Evolutionary conservation across 331 rosid genomes (phyloP).

Genomic region (Pyracantha coccinea): DNA sequence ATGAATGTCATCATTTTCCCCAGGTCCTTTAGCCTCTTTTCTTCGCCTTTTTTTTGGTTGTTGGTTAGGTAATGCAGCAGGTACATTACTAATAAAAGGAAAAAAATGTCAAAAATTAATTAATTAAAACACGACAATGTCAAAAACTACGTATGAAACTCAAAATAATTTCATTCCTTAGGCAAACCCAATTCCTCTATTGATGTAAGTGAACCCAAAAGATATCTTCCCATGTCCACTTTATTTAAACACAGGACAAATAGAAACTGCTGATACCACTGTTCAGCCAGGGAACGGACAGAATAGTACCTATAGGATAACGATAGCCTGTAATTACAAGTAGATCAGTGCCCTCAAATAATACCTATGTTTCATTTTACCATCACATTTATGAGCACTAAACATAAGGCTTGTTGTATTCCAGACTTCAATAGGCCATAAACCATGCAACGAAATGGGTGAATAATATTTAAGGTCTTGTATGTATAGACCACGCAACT

Average conservation of each 20-base stretch:
- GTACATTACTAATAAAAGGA: constrained; percentile 33
- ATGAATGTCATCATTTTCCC: constrained; percentile 42
- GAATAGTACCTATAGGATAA: background rate
- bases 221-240: background rate
- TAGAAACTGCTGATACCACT: background rate
- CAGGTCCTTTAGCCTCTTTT: constrained; percentile 68
- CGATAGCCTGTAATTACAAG: background rate
- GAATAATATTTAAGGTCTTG: background rate
- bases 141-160: background rate
- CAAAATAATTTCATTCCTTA: background rate
- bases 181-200: background rate
- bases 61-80: constrained; percentile 63
- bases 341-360: background rate
- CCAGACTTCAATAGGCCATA: background rate
- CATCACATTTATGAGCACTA: background rate
- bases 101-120: constrained; percentile 5
- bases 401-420: background rate
- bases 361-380: background rate
- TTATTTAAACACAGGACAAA: background rate
- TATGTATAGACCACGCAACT: background rate
- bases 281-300: background rate
- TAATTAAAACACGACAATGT: background rate
- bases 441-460: too few species aligned
- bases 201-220: background rate
- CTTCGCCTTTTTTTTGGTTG: constrained; percentile 94